phyloP scores from a whole-genome alignment of 129 eudicot genomes.

The Artemisia argyi region DNA sequence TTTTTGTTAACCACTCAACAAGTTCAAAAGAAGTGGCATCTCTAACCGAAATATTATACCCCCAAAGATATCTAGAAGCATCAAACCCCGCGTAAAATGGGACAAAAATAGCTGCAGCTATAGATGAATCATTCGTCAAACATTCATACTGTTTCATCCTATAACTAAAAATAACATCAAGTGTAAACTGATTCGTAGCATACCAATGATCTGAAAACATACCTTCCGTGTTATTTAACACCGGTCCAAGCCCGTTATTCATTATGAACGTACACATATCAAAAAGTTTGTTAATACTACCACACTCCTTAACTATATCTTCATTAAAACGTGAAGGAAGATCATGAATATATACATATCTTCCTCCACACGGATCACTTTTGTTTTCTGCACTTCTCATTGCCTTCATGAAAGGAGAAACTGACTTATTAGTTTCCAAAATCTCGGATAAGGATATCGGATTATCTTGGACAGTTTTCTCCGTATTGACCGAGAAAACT shows the following conservation, averaged over 20 bases:
- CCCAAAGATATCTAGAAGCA: too few relatives aligned
- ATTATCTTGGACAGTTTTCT: not conserved
- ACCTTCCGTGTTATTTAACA: not conserved
- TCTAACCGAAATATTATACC: too few relatives aligned
- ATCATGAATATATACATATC: constrained; percentile 77
- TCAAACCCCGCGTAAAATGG: too few relatives aligned
- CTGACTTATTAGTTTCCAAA: not conserved
- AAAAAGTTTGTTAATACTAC: constrained; percentile 51
- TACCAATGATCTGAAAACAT: constrained; percentile 20
- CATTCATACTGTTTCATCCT: too few relatives aligned
- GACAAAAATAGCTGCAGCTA: too few relatives aligned
- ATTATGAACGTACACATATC: constrained; percentile 61
- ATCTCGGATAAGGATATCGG: not conserved
- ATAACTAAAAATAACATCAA: not conserved
- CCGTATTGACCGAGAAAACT: not conserved
- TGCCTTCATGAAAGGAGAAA: constrained; percentile 56
- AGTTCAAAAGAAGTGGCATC: too few relatives aligned
- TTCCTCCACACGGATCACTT: constrained; percentile 77
- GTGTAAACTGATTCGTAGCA: constrained; percentile 15
- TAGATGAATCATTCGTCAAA: too few relatives aligned
- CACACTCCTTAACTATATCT: constrained; percentile 66
- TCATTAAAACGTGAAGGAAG: constrained; percentile 71
- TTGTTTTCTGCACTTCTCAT: constrained; percentile 56
- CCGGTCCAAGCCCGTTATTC: constrained; percentile 33
- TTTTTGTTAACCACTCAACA: too few relatives aligned